These are phyloP conservation scores for Blastobotrys petasosporus DNA, from an alignment of 1,139 yeast species.

Conservation along the genomic window DNA sequence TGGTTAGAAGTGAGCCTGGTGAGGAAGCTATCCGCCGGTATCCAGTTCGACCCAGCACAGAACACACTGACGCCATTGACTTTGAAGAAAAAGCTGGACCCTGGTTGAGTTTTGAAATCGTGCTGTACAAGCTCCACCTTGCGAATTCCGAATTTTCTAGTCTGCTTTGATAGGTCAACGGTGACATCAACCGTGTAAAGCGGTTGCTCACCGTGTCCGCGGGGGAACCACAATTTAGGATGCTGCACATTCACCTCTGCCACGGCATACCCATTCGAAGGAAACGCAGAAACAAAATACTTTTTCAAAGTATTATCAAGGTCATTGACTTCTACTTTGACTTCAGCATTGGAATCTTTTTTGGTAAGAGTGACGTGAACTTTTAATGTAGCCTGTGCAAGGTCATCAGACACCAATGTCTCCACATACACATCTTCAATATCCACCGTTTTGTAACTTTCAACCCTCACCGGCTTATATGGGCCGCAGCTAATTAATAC, in stretches of 20 bases:
- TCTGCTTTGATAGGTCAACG: constrained; percentile 11
- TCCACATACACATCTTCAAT: constrained; percentile 23
- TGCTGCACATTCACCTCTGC: constrained; percentile 15
- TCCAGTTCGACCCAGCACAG: constrained; percentile 44
- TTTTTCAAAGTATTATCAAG: no score
- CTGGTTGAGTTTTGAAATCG: constrained; percentile 31
- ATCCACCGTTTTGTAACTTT: constrained; percentile 25
- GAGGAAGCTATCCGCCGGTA: constrained; percentile 42
- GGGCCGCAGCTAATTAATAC: constrained; percentile 45
- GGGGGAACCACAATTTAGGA: constrained; percentile 42
- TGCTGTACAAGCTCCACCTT: constrained; percentile 39
- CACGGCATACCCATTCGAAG: background rate
- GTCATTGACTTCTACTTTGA: no score
- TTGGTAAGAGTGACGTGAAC: background rate
- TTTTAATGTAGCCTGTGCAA: no score
- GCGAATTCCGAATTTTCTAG: constrained; percentile 34
- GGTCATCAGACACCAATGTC: constrained; percentile 23
- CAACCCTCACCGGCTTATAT: constrained; percentile 38
- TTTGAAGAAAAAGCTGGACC: constrained; percentile 40
- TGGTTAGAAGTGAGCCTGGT: constrained; percentile 33
- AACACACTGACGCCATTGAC: constrained; percentile 39
- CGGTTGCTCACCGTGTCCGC: constrained; percentile 37
- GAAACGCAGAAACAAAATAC: no score
- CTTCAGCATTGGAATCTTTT: background rate
- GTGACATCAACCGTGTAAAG: constrained; percentile 30